These are phyloP conservation scores for Fusarium fracticaudum DNA, from an alignment of 2,329 filamentous ascomycete species.

Conservation along the genomic window DNA sequence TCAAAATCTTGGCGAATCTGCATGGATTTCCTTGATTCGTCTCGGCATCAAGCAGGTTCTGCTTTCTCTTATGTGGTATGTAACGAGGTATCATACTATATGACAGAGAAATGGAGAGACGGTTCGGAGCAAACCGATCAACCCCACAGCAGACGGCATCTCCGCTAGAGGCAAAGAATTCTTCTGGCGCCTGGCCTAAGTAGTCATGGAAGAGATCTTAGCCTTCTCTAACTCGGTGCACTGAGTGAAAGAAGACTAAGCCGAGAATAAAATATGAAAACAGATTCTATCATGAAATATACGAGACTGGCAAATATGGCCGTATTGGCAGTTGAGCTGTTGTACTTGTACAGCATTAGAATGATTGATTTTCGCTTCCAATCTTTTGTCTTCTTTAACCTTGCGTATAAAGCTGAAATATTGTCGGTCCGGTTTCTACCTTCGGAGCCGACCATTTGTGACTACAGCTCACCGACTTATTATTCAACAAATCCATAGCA, in stretches of 20 bases:
- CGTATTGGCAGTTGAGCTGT: neutral
- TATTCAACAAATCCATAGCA: neutral
- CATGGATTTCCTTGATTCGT: neutral
- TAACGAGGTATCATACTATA: neutral
- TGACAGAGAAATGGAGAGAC: neutral
- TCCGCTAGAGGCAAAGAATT: slow-evolving; percentile 13
- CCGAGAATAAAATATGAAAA: neutral
- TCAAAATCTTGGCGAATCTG: neutral
- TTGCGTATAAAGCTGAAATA: neutral
- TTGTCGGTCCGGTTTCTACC: neutral
- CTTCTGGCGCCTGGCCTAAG: slow-evolving; percentile 5
- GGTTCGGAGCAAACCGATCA: slow-evolving; percentile 8
- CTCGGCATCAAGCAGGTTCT: neutral
- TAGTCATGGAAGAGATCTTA: slow-evolving; percentile 4
- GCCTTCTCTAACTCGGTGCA: neutral
- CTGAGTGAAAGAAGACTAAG: neutral
- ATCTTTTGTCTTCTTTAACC: neutral
- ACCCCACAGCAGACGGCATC: slow-evolving; percentile 5
- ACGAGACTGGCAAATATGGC: neutral
- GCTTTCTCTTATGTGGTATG: neutral
- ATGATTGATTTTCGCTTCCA: neutral
- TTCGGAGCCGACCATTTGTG: slow-evolving; percentile 8
- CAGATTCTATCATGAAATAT: neutral
- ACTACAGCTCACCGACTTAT: slow-evolving; percentile 23
- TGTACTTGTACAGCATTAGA: neutral